Conservation (phyloP, 495 filamentous ascomycete species). For the Letharia lupina region DNA sequence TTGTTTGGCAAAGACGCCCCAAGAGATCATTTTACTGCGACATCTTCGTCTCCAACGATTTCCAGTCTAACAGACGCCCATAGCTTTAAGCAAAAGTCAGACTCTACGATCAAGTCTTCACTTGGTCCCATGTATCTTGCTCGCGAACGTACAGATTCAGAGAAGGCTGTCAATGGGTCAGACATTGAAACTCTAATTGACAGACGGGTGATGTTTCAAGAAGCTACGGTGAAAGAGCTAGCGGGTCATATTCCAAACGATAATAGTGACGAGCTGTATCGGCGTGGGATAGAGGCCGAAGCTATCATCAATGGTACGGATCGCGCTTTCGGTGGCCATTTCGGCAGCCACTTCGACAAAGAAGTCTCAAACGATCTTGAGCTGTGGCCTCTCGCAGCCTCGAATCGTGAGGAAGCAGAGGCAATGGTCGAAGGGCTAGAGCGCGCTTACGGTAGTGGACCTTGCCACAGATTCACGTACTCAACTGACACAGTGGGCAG, state of each 20-base stretch:
- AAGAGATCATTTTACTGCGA: neutral
- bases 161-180: conserved; percentile 1
- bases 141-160: conserved; percentile 1
- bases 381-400: neutral
- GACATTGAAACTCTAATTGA: neutral
- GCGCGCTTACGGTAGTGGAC: neutral
- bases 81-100: neutral
- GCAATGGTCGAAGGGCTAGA: conserved; percentile 1
- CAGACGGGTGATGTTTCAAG: neutral
- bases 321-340: neutral
- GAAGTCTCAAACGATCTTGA: neutral
- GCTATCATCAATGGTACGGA: neutral
- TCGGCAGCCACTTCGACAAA: neutral
- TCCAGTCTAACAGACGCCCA: neutral
- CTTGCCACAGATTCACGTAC: neutral
- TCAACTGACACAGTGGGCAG: neutral
- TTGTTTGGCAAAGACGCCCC: neutral
- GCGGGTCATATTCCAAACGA: neutral
- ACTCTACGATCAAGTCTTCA: neutral
- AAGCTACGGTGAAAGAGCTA: neutral
- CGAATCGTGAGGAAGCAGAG: neutral
- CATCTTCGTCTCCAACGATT: neutral
- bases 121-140: neutral
- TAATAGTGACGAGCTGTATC: neutral
- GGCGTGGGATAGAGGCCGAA: neutral